These are phyloP conservation scores for Bjerkandera adusta DNA, from an alignment of 1,284 basidiomycete genomes.

Conservation along the genomic window DNA sequence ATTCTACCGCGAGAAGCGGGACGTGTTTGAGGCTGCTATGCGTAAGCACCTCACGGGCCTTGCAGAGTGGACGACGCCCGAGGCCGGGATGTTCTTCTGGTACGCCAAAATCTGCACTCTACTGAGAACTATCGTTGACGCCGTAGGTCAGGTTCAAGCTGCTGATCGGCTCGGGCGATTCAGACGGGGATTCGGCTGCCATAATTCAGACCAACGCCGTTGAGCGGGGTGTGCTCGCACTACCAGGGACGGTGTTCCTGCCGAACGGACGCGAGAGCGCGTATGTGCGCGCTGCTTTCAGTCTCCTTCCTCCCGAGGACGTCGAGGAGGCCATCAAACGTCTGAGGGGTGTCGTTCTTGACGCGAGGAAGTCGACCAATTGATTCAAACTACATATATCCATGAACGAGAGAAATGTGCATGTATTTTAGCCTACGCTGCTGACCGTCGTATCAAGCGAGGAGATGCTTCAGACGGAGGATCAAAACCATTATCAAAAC, in stretches of 20 bases:
- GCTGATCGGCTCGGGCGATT: slow-evolving; percentile 37
- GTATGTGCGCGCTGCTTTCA: slow-evolving; percentile 82
- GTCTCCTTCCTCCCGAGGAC: slow-evolving; percentile 65
- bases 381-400: too few species aligned
- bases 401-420: too few species aligned
- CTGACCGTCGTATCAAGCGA: too few species aligned
- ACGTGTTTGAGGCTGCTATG: slow-evolving; percentile 80
- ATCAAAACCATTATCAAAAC: too few species aligned
- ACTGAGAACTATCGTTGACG: not conserved
- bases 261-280: slow-evolving; percentile 67
- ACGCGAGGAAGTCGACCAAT: too few species aligned
- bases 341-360: slow-evolving; percentile 61
- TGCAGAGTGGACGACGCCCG: slow-evolving; percentile 82
- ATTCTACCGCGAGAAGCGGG: slow-evolving; percentile 81
- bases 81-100: slow-evolving; percentile 93
- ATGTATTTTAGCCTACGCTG: too few species aligned
- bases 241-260: slow-evolving; percentile 82
- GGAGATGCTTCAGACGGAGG: too few species aligned
- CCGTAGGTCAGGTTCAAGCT: slow-evolving; percentile 63
- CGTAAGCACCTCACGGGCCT: slow-evolving; percentile 72
- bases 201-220: slow-evolving; percentile 80
- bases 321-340: slow-evolving; percentile 77
- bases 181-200: slow-evolving; percentile 68
- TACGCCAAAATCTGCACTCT: slow-evolving; percentile 24
- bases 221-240: slow-evolving; percentile 83